Base-by-base conservation (phyloP, 192 early-diverging fungal species). In the Rhizophagus clarus region DNA sequence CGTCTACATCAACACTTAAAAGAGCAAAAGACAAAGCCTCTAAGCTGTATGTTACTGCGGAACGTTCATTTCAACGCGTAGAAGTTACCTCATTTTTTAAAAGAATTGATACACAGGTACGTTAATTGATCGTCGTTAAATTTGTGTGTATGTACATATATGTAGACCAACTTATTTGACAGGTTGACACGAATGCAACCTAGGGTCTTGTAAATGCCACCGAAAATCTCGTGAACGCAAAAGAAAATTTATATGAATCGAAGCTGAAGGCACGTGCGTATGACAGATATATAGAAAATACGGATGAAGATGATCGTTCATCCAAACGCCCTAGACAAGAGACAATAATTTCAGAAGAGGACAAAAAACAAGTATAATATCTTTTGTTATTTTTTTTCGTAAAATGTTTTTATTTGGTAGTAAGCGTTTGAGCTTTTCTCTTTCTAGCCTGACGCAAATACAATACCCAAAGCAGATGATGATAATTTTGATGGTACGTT, bases 61-160 rank as follows among this genome's bases (percentile, higher is more conserved):
- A 56, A 56, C 29, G 71, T 61, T 72, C 79, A 80, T 80, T 80
- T 72, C 32, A 32, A 80, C 47, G 69, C 34, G 2, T 34, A 80
- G 79, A 80, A 80, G 79, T 69, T 72, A 62, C 32, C 60, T 80
- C 61, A 61, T 80, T 80, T 72, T 80, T 80, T 72, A 37, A 80
- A 80, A 80, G 61, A 73, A 20, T 80, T 49, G 79, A 80, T 80
- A 47, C 40, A 40, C 40, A 71, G 47, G 79, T 80, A 80, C n/a
- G 69, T 72, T 72, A 29, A 56, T 79, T 79, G 31, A 79, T 62
- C 61, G 0, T 20, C 15, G 15, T 20, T 61, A 61, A 61, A 61
- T 61, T 66, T 64, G 62, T 79, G 20, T 72, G 68, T 79, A 66
- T 66, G 31, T 79, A 78, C 69, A 79, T 79, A 61, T 75, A 75